Percentiles rank a stretch among this genome's conserved stretches.
phyloP scores from a whole-genome alignment of 2,329 filamentous ascomycete genomes.

The Fusarium zealandicum region DNA sequence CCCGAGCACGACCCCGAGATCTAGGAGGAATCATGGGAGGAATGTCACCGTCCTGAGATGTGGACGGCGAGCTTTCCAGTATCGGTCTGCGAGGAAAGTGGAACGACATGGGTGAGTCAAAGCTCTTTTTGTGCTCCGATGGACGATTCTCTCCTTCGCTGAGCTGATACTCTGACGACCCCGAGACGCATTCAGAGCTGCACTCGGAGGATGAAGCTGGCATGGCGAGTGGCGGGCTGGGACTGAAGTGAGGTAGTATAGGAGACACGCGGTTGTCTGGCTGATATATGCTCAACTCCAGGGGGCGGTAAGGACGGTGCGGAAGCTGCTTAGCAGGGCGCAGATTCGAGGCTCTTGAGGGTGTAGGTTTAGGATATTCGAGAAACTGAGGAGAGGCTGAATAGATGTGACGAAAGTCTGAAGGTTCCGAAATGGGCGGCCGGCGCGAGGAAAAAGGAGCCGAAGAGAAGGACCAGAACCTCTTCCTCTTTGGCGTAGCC shows the following conservation, averaged over 20 bases:
- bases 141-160: conserved; percentile 41
- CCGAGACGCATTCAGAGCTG: conserved; percentile 45
- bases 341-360: conserved; percentile 33
- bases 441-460: conserved; percentile 55
- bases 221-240: conserved; percentile 48
- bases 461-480: conserved; percentile 54
- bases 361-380: conserved; percentile 25
- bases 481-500: conserved; percentile 56
- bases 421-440: conserved; percentile 65
- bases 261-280: conserved; percentile 58
- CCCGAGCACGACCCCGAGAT: conserved; percentile 50
- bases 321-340: conserved; percentile 36
- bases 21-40: conserved; percentile 53
- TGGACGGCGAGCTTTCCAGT: conserved; percentile 33
- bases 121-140: conserved; percentile 52
- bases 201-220: conserved; percentile 46
- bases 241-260: conserved; percentile 60
- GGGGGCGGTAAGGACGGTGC: conserved; percentile 56
- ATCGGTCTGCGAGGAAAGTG: conserved; percentile 59
- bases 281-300: conserved; percentile 64
- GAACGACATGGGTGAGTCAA: conserved; percentile 61
- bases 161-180: conserved; percentile 31
- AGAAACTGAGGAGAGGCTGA: conserved; percentile 54
- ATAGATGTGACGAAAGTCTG: conserved; percentile 66
- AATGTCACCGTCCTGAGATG: conserved; percentile 37